Evolutionary conservation across 73 alveolate genomes (phyloP), one percentile per base, ranked within the genome.

Genomic region (Paraurostyla sp.): DNA sequence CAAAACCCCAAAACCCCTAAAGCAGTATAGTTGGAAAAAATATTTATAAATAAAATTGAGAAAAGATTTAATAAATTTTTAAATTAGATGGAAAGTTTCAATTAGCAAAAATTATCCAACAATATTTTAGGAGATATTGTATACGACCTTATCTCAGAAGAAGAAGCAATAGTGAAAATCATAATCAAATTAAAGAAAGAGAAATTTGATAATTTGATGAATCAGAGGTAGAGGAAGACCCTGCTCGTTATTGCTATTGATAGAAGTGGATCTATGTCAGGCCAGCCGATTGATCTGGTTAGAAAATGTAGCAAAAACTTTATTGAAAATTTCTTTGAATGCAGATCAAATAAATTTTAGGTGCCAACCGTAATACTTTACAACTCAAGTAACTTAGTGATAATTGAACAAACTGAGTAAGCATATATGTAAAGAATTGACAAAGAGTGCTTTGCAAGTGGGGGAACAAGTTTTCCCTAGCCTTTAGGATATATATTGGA

Each of bases 201-300:
- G 6, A 35, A 54, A 13, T 54, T 54, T 54, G 69, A 54, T 18
- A 18, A 54, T 13, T 20, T 54, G 69, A 4, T 13, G 23, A 54
- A 54, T 6, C 40, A 54, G 18, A 54, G 69, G 23, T 4, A 54
- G 30, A 6, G 23, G 23, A 18, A 54, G 7, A 54, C 40, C 30
- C 23, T 20, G 13, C 69, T 54, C 6, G 69, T 54, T 15, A 54
- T 54, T n/a, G 23, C 23, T 18, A 54, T 54, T 4, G 69, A 54
- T 54, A 54, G 23, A n/a, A 54, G 69, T 54, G 69, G 69, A 54
- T 54, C 69, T 35, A 54, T 54, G 69, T 9, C 27, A 9, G 69
- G 69, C 15, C 13, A 35, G 23, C 69, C 69, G 6, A 54, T 54
- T 9, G 23, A 15, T 4, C 6, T 4, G 9, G 69, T 54, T 54